A percentile compares a stretch with the other conserved stretches of the same genome.
phyloP scores from a whole-genome alignment of 2,329 filamentous ascomycete species.

The Phoma herbarum region DNA sequence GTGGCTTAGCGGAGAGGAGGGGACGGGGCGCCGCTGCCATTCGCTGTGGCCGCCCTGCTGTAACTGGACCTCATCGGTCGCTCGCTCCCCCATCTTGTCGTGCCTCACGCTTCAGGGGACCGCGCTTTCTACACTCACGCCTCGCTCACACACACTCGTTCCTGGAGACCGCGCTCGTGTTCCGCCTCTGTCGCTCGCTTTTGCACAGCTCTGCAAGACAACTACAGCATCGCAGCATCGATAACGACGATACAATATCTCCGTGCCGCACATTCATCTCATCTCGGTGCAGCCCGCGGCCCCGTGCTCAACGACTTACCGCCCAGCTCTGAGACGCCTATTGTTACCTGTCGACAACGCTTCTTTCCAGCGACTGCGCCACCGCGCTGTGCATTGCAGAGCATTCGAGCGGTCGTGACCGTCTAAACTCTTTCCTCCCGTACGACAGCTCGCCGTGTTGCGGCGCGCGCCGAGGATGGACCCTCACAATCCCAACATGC shows the following conservation, averaged over 20 bases:
- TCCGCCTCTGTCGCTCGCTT: slow-evolving; percentile 12
- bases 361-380: slow-evolving; percentile 22
- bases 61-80: slow-evolving; percentile 19
- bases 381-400: slow-evolving; percentile 10
- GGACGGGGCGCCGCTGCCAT: slow-evolving; percentile 14
- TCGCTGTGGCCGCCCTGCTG: slow-evolving; percentile 17
- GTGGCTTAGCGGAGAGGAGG: slow-evolving; percentile 32
- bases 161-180: slow-evolving; percentile 14
- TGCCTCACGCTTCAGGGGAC: slow-evolving; percentile 12
- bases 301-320: slow-evolving; percentile 25
- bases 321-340: slow-evolving; percentile 12
- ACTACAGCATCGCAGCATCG: slow-evolving; percentile 9
- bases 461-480: slow-evolving; percentile 43
- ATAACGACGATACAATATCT: slow-evolving; percentile 19
- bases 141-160: slow-evolving; percentile 20
- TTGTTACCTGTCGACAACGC: slow-evolving; percentile 12
- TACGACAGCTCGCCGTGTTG: slow-evolving; percentile 28
- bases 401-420: slow-evolving; percentile 8
- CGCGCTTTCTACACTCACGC: slow-evolving; percentile 9
- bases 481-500: slow-evolving; percentile 37
- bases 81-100: slow-evolving; percentile 15
- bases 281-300: slow-evolving; percentile 23
- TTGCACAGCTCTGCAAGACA: slow-evolving; percentile 1
- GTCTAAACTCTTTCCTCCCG: slow-evolving; percentile 23
- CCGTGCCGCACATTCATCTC: slow-evolving; percentile 20